Evolutionary conservation across 306 rosid species (phyloP), one percentile per base, ranked within the genome.

Genomic region (Alnus glutinosa): DNA sequence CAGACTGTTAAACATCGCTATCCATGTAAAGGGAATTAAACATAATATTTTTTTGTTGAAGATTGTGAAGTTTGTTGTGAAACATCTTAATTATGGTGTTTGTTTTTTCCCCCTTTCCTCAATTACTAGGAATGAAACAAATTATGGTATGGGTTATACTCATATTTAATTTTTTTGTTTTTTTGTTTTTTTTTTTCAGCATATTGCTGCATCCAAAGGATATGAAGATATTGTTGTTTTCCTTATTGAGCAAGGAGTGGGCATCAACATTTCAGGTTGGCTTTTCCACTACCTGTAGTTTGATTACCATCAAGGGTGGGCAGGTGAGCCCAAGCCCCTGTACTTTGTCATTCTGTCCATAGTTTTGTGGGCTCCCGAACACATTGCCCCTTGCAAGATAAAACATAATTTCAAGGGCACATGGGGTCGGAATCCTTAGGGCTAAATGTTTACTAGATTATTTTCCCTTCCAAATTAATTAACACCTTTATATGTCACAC

Each of bases 151-250:
- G 28, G 51, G 4, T 42, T 42, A 70, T 73, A 46, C 61, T 76
- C 66, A 85, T 67, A 71, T 64, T 4, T 42, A 51, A 23, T 23
- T 23, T 23, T 23, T 23, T 23, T 23, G 42, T 76, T 51, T 34
- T 68, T 42, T 51, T 79, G 28, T 0, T 70, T 49, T 47, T 70
- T 47, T 70, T 42, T 77, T 7, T 42, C 80, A 91, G 93, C 91
- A 86, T 79, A 52, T 91, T 73, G 71, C 90, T 46, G 91, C 93
- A 69, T 89, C 91, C 3, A 79, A 79, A 81, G 96, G 93, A 70
- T 78, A 77, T n/a, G 85, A 64, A 54, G 90, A 87, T 79, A 91
- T 91, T 49, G 52, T 81, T 79, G 8, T 3, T 75, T 89, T 79
- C 82, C 96, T 91, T 50, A 74, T 91, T 75, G 88, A 79, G 63